Evolutionary conservation across 345 rosid genomes (phyloP), one percentile per base, ranked within the genome.

Genomic region (Hypericum perforatum): DNA sequence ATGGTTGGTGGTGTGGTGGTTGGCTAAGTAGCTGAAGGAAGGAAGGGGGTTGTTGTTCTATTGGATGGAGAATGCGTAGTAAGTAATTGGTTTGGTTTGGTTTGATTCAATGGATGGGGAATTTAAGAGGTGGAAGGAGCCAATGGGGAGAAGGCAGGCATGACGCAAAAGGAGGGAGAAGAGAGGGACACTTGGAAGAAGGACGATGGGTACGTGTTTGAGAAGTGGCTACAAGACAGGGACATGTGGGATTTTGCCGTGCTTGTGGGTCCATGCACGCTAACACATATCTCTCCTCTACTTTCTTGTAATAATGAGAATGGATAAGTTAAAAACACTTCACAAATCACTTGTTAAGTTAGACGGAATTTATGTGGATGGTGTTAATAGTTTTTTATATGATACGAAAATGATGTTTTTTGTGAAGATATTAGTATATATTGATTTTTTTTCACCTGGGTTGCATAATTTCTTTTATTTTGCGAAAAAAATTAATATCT

Each of bases 121-220:
- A n/a, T 43, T 59, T 49, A 64, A 56, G 49, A 59, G 40, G 59
- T 5, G 3, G 10, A 0, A 9, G 39, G 0, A 10, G 54, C 29
- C 86, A 76, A 79, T 72, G 70, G 63, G 63, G 59, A 63, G 61
- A 43, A 52, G 39, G 77, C 88, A 84, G 78, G 76, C 79, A 54
- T 70, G 65, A 52, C 54, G 44, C 56, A 49, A n/a, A n/a, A 72
- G 37, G 66, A 64, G 61, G 63, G 43, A 56, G 59, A 74, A 79
- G 67, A 65, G 13, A 41, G 2, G 16, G 91, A 76, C 94, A 79
- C 69, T 36, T 80, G 97, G 75, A 42, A 50, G 41, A 37, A 9
- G 65, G 53, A 68, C 62, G 77, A 64, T 76, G 79, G 89, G 86
- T 82, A 85, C 95, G 95, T 82, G 89, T 78, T 68, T 63, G 61